These are phyloP conservation scores for Corylus heterophylla DNA, from an alignment of 306 rosid genomes.

Conservation along the genomic window DNA sequence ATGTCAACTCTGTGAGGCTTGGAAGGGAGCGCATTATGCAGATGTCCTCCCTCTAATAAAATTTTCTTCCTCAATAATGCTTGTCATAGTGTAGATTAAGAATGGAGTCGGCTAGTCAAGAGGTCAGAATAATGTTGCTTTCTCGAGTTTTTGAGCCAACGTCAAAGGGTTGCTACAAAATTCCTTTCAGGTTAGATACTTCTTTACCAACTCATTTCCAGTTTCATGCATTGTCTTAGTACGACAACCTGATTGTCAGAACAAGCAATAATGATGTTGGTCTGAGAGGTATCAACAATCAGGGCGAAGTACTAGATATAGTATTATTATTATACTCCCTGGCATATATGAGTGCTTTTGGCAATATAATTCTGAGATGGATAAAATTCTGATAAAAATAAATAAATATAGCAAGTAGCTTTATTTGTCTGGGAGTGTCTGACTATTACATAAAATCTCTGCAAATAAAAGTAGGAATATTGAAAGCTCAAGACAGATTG, in stretches of 20 bases:
- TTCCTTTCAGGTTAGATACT: no score
- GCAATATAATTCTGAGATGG: neutral
- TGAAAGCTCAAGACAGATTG: constrained; percentile 6
- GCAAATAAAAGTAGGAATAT: constrained; percentile 14
- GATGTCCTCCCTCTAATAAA: constrained; percentile 36
- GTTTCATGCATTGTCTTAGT: neutral
- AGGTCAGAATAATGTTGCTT: neutral
- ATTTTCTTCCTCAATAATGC: constrained; percentile 3
- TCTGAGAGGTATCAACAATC: neutral
- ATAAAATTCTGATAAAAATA: neutral
- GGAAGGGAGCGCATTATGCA: constrained; percentile 40
- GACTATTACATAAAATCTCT: constrained; percentile 17
- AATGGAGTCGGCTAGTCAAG: constrained; percentile 2
- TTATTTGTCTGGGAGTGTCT: constrained; percentile 13
- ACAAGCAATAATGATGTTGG: neutral
- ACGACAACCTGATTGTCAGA: neutral
- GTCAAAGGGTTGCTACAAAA: no score
- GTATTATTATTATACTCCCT: neutral
- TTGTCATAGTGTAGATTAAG: neutral
- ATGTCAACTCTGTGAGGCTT: constrained; percentile 62
- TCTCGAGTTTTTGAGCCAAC: neutral
- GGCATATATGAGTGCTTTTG: neutral
- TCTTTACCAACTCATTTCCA: neutral
- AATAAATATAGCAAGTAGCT: neutral
- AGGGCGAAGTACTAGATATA: neutral